phyloP scores from a whole-genome alignment of 192 early-diverging fungal genomes.

The Rhizophagus prolifer region DNA sequence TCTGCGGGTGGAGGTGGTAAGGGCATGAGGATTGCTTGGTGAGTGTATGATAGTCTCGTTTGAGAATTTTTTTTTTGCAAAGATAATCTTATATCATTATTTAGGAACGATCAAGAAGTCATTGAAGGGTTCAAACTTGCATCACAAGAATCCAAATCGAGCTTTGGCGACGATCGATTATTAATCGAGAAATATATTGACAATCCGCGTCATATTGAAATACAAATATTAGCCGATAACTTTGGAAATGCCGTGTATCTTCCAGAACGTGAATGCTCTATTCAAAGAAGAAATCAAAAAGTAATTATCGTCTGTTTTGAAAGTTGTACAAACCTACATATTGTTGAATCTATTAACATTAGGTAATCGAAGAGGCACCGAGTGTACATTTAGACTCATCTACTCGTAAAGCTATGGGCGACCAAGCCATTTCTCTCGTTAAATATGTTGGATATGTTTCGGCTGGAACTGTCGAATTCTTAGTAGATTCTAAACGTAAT shows the following conservation, averaged over 20 bases:
- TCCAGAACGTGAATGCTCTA: slow-evolving; percentile 88
- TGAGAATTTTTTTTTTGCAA: neutral
- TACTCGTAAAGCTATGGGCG: slow-evolving; percentile 71
- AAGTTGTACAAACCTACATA: neutral
- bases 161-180: slow-evolving; percentile 86
- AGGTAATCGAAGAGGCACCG: slow-evolving; percentile 84
- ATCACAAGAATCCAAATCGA: slow-evolving; percentile 74
- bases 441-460: slow-evolving; percentile 74
- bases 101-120: slow-evolving; percentile 58
- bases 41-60: neutral
- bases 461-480: slow-evolving; percentile 77
- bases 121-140: slow-evolving; percentile 78
- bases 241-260: slow-evolving; percentile 77
- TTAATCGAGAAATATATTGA: slow-evolving; percentile 93
- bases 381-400: slow-evolving; percentile 61
- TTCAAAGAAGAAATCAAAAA: slow-evolving; percentile 81
- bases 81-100: neutral
- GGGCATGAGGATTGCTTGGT: slow-evolving; percentile 81
- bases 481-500: slow-evolving; percentile 69
- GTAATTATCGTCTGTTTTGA: neutral
- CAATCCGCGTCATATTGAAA: slow-evolving; percentile 76
- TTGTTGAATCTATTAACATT: neutral
- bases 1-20: slow-evolving; percentile 82
- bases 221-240: slow-evolving; percentile 71
- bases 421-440: slow-evolving; percentile 74